Evolutionary conservation across 106 monocot genomes (phyloP).

Genomic region (Iris macrosiphon): DNA sequence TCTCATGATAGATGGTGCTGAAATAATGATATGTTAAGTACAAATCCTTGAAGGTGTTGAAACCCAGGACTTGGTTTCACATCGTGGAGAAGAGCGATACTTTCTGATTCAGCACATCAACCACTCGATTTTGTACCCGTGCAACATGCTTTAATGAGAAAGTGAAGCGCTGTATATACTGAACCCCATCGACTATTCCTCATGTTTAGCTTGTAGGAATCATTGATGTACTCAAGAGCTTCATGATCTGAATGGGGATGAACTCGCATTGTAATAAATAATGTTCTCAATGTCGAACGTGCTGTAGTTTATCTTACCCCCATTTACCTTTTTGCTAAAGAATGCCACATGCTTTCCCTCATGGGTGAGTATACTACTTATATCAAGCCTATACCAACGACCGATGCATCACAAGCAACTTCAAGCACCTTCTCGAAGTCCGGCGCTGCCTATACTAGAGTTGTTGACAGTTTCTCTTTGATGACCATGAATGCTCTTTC

Average conservation of each 20-base stretch:
- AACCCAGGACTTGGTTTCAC: too few relatives aligned
- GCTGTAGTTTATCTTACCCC: not conserved
- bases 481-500: not conserved
- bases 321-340: slow-evolving; percentile 10
- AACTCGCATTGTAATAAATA: too few relatives aligned
- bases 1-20: not conserved
- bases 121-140: too few relatives aligned
- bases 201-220: not conserved
- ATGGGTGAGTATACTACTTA: slow-evolving; percentile 7
- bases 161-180: too few relatives aligned
- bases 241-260: not conserved
- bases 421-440: slow-evolving; percentile 12
- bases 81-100: too few relatives aligned
- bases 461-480: not conserved
- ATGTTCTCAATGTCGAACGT: not conserved
- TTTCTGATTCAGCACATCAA: too few relatives aligned
- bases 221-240: not conserved
- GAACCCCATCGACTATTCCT: not conserved
- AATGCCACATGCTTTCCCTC: not conserved
- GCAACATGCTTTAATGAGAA: too few relatives aligned
- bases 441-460: not conserved
- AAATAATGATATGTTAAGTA: not conserved
- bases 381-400: not conserved
- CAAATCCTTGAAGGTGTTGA: not conserved
- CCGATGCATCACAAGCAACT: slow-evolving; percentile 10